Base-by-base conservation (phyloP, 2,329 filamentous ascomycete species). In the Colletotrichum phormii region DNA sequence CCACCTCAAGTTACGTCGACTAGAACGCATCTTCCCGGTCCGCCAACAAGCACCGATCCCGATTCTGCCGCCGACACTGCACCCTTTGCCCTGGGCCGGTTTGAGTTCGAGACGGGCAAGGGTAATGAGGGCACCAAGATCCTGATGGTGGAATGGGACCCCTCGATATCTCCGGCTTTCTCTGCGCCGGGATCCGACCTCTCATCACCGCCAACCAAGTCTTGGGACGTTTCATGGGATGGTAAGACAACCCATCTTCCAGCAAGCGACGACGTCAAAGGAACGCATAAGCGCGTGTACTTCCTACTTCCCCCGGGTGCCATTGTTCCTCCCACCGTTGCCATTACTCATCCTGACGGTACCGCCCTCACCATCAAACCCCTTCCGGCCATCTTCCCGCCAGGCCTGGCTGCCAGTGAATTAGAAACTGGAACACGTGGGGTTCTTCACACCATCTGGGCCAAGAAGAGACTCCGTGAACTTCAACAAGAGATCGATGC, bases 91-190 rank as follows among this genome's bases (percentile, higher is more conserved):
- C 86, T 95, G 58, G 93, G 94, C 58, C 92, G 95, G 72, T 98
- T 97, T 82, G 95, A 98, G 81, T 97, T 97, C 80, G 93, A 95
- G 82, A 87, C 90, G 0, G 92, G 91, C 46, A 90, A 89, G 80
- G 93, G 91, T 62, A 94, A 94, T 78, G 93, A 95, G 75, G 95
- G 95, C 53, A 97, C 94, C 75, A 98, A 97, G 85, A 92, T 98
- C 75, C 85, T 98, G 77, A 97, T 98, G 94, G 92, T 97, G 51
- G 95, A 98, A 81, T 98, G 95, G 95, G 91, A 94, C 80, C 80
- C 82, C 51, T 61, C 22, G 15, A 22, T 35, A 18, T 37, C 46
- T 6, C 8, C 31, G n/a, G 24, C 18, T n/a, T n/a, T 9, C 42
- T 24, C 11, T 5, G 31, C 13, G 37, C 12, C 46, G 7, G 31